Evolutionary conservation across 495 filamentous ascomycete genomes (phyloP), one percentile per base, ranked within the genome.

Genomic region (Neurospora sp.): DNA sequence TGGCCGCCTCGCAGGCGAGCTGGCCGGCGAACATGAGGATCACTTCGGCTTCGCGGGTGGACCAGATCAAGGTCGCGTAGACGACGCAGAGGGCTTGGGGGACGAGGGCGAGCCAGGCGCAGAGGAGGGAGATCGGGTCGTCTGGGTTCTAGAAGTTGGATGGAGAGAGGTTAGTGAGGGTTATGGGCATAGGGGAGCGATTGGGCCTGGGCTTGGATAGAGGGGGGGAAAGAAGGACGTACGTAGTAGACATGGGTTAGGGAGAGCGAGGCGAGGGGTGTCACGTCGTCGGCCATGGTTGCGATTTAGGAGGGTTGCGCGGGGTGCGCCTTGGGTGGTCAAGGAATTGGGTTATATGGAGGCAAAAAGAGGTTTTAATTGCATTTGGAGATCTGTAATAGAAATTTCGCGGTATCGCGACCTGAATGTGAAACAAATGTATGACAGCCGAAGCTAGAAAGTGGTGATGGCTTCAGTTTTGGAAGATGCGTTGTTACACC

Each of bases 201-300:
- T 18, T 44, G 18, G 44, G 8, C 11, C 14, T 27, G 27, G 71
- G 38, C 14, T 59, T 12, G 23, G 20, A 8, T 14, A 54, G 10
- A 10, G 41, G 44, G 4, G 46, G 37, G 27, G 20, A 42, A 71
- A 70, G 23, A 37, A 20, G 16, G 40, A 77, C 87, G 74, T 83
- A 97, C 94, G 85, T 99, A 99, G 85, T 96, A 93, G 72, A 99
- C 94, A 82, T 98, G 95, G 14, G 96, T 98, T 70, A 98, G 84
- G 71, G 93, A 97, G 70, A 97, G 87, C 20, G 96, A 98, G 39
- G 95, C 93, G 37, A 98, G 84, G 3, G 92, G 90, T 35, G 88
- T 79, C 7, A 81, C 84, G 75, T 93, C 88, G 69, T 87, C 87
- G 59, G 82, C 76, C 90, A 92, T 92, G 72, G 46, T 76, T 41